Evolutionary conservation across 208 protist genomes (phyloP), one percentile per base, ranked within the genome.

Genomic region (Endotrypanum monterogeii): DNA sequence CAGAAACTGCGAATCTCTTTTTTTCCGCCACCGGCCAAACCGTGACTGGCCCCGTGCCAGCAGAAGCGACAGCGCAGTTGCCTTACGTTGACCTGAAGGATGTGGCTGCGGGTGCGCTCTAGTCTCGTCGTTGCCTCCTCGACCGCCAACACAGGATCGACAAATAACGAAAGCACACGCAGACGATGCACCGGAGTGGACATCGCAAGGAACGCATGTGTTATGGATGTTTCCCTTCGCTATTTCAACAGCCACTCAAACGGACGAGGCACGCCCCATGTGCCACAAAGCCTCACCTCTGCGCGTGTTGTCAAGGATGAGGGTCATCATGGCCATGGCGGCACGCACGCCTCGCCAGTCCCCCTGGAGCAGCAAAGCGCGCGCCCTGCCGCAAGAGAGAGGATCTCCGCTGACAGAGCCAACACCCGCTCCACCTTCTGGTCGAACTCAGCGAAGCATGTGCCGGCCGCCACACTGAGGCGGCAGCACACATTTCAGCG

Each of bases 361-460:
- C 52, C 35, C 6, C 67, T 8, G 52, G 50, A 58, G 51, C 74
- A 51, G 57, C 60, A 41, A 52, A 12, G 46, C 25, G 30, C 67
- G 25, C 30, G 30, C 48, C 30, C 51, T 18, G 56, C 54, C 11
- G 37, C 61, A 25, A 52, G 16, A 14, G 37, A 72, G 54, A 32
- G 35, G 52, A 20, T 35, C 12, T 39, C 56, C 61, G 8, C n/a
- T 37, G 65, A 30, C 32, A 37, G 28, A 37, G 20, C 2, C 51
- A 77, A 25, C 52, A 50, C 63, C 50, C 65, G 80, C 35, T 18
- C 56, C 8, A 78, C 82, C 3, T 92, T 96, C 70, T 96, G 92
- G 90, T 71, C 73, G 9, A 79, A 83, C 52, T 3, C 62, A 2
- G 87, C 88, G 1, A 37, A 74, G 0, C 63, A 83, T 54, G 81